Base-by-base conservation (phyloP, 2,329 filamentous ascomycete species). In the Curvularia eragrostidis region DNA sequence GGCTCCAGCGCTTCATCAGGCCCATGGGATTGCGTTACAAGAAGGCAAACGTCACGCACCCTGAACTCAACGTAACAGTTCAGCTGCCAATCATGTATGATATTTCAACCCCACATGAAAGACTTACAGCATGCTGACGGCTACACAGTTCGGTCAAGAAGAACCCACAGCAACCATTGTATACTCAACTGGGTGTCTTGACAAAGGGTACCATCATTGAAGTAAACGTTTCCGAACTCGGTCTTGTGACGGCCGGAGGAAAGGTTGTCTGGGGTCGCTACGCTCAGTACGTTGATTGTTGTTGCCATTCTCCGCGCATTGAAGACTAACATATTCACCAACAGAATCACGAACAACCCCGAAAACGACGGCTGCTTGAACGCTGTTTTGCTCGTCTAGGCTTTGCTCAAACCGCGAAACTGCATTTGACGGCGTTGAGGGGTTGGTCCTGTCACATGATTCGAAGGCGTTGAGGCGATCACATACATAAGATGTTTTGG, bases 221-320 rank as follows among this genome's bases (percentile, higher is more conserved):
- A 79, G 93, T 98, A 70, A 97, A 99, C 75, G 93, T 97, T 28
- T 90, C 86, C 55, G 95, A 99, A 76, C 79, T 98, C 62, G 95
- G 95, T 63, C 82, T 98, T 61, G 92, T 96, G 15, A 98, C 95
- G 2, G 89, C 93, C 1, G 89, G 88, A 62, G 95, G 95, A 62
- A 97, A 97, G 81, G 91, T 76, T 2, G 73, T 75, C 0, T 76
- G 74, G 74, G 72, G 73, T 46, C 62, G 71, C 6, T 75, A 74
- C 67, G 73, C 73, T 39, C 73, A 66, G 50, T 52, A 34, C 21
- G 50, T 52, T 21, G 21, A 32, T 63, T 13, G 15, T 9, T 30
- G 10, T 28, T 30, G 26, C 21, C 6, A 4, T 32, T 32, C 23
- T 5, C 10, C 24, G 32, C 5, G 6, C 8, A n/a, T 15, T 18